A percentile compares a stretch with the other conserved stretches of the same genome.
Evolutionary conservation across 768 basidiomycete genomes (phyloP).

Genomic region (Leccinum longicurvipes): DNA sequence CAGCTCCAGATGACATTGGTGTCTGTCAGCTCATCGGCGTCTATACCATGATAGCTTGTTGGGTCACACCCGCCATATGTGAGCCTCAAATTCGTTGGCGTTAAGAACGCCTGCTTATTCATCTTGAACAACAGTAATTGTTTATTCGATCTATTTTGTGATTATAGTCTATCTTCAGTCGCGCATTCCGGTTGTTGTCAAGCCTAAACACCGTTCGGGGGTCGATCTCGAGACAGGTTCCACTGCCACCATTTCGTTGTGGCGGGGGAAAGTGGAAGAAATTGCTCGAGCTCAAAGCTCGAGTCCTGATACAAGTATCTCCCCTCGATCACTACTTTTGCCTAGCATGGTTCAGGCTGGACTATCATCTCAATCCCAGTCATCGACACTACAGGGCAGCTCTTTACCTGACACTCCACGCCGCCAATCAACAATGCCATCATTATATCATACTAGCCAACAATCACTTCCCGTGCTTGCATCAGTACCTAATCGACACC

Average conservation of each 20-base stretch:
- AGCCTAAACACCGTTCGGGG: constrained; percentile 1
- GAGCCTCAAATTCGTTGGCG: constrained; percentile 20
- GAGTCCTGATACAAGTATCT: not conserved
- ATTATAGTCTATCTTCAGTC: constrained; percentile 36
- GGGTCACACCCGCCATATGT: constrained; percentile 54
- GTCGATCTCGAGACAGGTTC: constrained; percentile 22
- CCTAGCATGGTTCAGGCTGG: constrained; percentile 10
- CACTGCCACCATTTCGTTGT: constrained; percentile 1
- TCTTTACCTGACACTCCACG: not conserved
- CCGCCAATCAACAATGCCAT: constrained; percentile 14
- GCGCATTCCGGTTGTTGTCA: constrained; percentile 21
- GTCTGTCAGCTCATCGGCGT: constrained; percentile 48
- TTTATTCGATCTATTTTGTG: constrained; percentile 42
- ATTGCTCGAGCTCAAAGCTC: not conserved
- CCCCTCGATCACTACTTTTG: constrained; percentile 5
- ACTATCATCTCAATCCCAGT: constrained; percentile 2
- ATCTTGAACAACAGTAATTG: constrained; percentile 33
- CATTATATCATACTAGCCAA: not conserved
- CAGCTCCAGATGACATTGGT: constrained; percentile 40
- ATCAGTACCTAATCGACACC: constrained; percentile 13
- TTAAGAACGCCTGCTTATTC: constrained; percentile 1
- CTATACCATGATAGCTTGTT: constrained; percentile 49
- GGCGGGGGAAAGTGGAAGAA: constrained; percentile 5
- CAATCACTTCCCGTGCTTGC: not conserved
- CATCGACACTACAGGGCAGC: not conserved